Evolutionary conservation across 2,329 filamentous ascomycete genomes (phyloP), one percentile per base, ranked within the genome.

Genomic region (Colletotrichum sp.): DNA sequence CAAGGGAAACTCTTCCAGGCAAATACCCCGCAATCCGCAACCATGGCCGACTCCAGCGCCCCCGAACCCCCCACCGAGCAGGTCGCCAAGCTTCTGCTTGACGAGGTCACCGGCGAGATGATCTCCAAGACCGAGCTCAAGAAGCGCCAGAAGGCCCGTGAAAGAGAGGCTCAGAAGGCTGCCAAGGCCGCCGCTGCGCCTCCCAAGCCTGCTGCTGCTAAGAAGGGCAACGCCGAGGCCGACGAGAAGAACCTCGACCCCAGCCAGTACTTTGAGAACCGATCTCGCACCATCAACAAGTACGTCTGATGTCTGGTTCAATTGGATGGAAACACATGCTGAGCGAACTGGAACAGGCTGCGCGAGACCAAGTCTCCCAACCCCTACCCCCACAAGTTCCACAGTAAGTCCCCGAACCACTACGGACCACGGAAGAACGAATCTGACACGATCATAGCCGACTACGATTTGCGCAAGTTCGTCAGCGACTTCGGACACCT

Each of bases 31-130:
- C 57, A 61, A 61, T 36, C 43, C 65, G 62, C 71, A 75, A 69
- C 24, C 66, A 76, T 76, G 74, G 74, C 75, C 74, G 82, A 84
- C 76, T 80, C 80, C 36, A 78, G 78, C 62, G 75, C 80, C 75
- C 80, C 81, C 72, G 80, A 82, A 77, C 82, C 85, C 59, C 85
- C 86, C 68, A 86, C 86, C 76, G 89, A 90, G 77, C 84, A 86
- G 79, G 84, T 93, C 77, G 90, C 90, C 81, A 95, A 96, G 86
- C 89, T 98, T 78, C 90, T 98, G 78, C 90, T 97, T 65, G 97
- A 99, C 84, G 95, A 97, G 81, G 95, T 96, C 76, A 98, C 97
- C 16, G 97, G 97, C 80, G 97, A 99, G 87, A 92, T 86, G 84
- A 83, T 93, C 75, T 96, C 94, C 87, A 96, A 96, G 92, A 91